Base-by-base conservation (phyloP, 1,139 yeast genomes). In the Suzukiozyma palmioleophila region DNA sequence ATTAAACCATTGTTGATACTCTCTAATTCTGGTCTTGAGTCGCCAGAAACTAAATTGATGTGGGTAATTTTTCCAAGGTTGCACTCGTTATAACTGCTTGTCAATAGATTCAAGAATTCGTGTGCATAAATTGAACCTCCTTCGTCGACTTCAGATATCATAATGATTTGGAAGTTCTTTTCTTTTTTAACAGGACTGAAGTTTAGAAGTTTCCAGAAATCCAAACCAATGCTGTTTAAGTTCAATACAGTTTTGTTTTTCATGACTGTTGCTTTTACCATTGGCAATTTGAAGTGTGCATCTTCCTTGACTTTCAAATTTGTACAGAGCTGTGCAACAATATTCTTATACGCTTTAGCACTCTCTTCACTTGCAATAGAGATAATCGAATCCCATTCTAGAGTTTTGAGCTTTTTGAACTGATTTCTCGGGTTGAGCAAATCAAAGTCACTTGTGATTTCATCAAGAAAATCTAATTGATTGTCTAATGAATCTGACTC, bases 171-270 rank as follows among this genome's bases (percentile, higher is more conserved):
- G 43, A 81, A 75, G 46, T 74, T 64, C 45, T 82, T 81, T 5
- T 40, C 35, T 3, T 60, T 58, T 26, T 59, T 56, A 7, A 73
- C 51, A 0, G 90, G 87, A 39, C 73, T 68, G 38, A 83, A 69
- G 43, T 76, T 75, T 47, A 84, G 56, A 43, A 71, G 59, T 39
- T 70, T 73, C 87, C 87, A 81, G 44, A 76, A 71, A 13, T 65
- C 57, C 6, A 77, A 47, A 4, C 70, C 69, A 2, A 62, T 45
- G 4, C 60, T 56, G 43, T 68, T 66, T 40, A 71, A 54, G 44
- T 70, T 70, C 14, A 71, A 49, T 14, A 62, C 55, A 10, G 57
- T 49, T 12, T 60, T 52, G 34, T 60, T 52, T 40, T 69, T 71
- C 31, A 54, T 33, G 1, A 66, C 65, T 37, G 56, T 54, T 1